phyloP scores from a whole-genome alignment of 2,329 filamentous ascomycete genomes.

The Pseudocercospora musae region DNA sequence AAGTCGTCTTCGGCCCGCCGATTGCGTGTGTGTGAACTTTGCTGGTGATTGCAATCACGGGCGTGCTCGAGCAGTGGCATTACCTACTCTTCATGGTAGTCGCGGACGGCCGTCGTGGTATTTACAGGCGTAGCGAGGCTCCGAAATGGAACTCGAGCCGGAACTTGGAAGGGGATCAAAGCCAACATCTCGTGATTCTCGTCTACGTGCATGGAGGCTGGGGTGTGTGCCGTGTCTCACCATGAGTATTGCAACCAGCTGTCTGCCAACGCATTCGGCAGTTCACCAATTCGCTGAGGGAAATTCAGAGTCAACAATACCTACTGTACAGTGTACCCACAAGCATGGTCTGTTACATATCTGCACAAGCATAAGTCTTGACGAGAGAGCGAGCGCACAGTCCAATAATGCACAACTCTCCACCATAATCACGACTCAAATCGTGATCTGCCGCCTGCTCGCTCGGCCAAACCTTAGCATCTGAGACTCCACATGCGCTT shows the following conservation, averaged over 20 bases:
- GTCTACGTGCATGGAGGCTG: slow-evolving; percentile 11
- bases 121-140: background rate
- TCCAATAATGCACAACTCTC: background rate
- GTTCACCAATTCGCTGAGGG: background rate
- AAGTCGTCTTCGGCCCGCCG: slow-evolving; percentile 9
- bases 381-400: slow-evolving; percentile 5
- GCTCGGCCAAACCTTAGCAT: slow-evolving; percentile 3
- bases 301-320: background rate
- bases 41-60: background rate
- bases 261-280: slow-evolving; percentile 4
- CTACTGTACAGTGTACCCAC: too few species aligned
- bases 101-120: background rate
- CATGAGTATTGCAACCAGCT: background rate
- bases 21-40: slow-evolving; percentile 14
- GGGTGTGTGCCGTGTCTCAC: slow-evolving; percentile 7
- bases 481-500: slow-evolving; percentile 11
- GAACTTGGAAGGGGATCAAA: background rate
- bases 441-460: slow-evolving; percentile 7
- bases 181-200: slow-evolving; percentile 7
- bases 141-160: background rate
- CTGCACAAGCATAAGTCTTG: background rate
- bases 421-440: slow-evolving; percentile 12
- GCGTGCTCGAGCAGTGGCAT: background rate
- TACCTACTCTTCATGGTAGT: background rate
- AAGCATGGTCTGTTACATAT: too few species aligned